Conservation (phyloP, 2,329 filamentous ascomycete species). For the Colletotrichum endophyticum region DNA sequence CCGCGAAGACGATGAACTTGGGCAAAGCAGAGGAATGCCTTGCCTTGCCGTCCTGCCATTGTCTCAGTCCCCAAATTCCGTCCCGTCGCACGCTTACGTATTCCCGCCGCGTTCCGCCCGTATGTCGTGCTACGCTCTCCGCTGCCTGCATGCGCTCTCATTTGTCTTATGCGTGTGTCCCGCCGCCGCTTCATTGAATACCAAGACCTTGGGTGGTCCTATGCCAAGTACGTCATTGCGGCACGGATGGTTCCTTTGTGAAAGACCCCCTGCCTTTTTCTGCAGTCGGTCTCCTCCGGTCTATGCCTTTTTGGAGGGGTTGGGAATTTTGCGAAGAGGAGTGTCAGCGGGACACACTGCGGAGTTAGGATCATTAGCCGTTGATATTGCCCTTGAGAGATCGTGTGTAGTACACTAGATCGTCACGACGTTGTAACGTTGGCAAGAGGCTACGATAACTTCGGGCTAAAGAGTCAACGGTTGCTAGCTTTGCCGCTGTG, state of each 20-base stretch:
- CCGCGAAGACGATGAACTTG: not conserved
- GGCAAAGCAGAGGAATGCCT: not conserved
- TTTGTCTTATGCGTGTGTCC: not conserved
- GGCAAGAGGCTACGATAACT: not conserved
- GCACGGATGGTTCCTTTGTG: conserved; percentile 1
- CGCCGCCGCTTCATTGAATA: not conserved
- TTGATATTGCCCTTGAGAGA: not conserved
- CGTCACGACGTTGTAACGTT: not conserved
- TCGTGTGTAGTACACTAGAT: not conserved
- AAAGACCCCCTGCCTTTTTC: not conserved
- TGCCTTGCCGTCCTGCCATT: not conserved
- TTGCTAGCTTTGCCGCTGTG: not conserved
- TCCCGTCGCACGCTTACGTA: not conserved
- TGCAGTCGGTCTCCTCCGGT: not conserved
- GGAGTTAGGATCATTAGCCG: not conserved
- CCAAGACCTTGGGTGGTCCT: not conserved
- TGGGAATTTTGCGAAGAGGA: not conserved
- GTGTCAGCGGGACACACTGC: not conserved
- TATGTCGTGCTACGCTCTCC: not conserved
- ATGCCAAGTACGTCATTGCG: conserved; percentile 16
- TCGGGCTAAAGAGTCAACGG: not conserved
- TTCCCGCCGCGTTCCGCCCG: not conserved
- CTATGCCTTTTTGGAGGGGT: not conserved
- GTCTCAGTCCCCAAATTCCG: not conserved
- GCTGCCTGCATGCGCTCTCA: not conserved